These are phyloP conservation scores for Trichoderma cornu-damae DNA, from an alignment of 2,329 filamentous ascomycete genomes.

Conservation along the genomic window DNA sequence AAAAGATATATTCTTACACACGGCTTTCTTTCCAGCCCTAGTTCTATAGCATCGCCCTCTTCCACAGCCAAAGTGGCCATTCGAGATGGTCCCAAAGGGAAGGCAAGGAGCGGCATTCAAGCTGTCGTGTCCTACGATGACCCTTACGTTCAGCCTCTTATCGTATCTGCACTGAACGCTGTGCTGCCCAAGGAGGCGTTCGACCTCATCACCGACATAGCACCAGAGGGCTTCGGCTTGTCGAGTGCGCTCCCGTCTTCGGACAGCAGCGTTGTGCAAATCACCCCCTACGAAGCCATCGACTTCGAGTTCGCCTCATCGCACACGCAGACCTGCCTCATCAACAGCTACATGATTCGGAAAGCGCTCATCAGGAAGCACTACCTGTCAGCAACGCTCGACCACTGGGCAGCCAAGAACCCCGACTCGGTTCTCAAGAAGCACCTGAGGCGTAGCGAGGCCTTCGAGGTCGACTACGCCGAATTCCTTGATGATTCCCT, in stretches of 20 bases:
- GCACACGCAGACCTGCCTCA: constrained; percentile 57
- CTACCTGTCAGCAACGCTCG: constrained; percentile 77
- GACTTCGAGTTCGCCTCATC: constrained; percentile 72
- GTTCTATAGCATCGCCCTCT: constrained; percentile 3
- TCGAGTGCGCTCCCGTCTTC: constrained; percentile 32
- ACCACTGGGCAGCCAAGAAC: constrained; percentile 81
- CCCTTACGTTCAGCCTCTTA: constrained; percentile 80
- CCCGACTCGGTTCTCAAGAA: constrained; percentile 62
- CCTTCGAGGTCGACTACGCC: constrained; percentile 93
- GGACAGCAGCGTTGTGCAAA: constrained; percentile 60
- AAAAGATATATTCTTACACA: constrained; percentile 38
- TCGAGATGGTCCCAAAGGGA: constrained; percentile 22
- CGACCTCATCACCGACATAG: constrained; percentile 48
- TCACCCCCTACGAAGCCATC: constrained; percentile 78
- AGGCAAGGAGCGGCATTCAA: constrained; percentile 38
- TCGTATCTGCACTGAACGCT: constrained; percentile 64
- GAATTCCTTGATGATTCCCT: constrained; percentile 94
- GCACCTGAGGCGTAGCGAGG: constrained; percentile 72
- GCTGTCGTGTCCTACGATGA: constrained; percentile 82
- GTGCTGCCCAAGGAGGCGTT: constrained; percentile 52
- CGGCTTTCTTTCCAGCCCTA: constrained; percentile 26
- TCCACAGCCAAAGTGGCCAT: constrained; percentile 22
- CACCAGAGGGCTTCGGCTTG: constrained; percentile 33
- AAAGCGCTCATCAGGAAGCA: constrained; percentile 97
- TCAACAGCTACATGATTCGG: constrained; percentile 91